phyloP scores from a whole-genome alignment of 2,329 filamentous ascomycete genomes.

The Colletotrichum ledebouriae region DNA sequence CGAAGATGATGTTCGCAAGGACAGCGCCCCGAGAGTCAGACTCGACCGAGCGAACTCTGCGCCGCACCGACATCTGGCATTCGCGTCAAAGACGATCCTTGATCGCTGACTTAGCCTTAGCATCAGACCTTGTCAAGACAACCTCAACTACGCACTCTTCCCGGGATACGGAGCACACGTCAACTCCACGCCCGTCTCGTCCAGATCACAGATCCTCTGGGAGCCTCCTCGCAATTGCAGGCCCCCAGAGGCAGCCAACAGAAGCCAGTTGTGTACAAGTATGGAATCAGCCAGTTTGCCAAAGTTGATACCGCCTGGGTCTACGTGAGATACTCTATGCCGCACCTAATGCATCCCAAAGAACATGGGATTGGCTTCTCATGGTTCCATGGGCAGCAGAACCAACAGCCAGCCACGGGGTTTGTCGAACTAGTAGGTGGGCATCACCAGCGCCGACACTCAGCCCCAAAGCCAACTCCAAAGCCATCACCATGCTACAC shows the following conservation, averaged over 20 bases:
- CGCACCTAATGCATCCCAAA: constrained; percentile 7
- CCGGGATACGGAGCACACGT: constrained; percentile 10
- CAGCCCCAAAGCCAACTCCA: constrained; percentile 13
- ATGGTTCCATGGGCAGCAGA: neutral
- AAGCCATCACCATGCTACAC: constrained; percentile 4
- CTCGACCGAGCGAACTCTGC: constrained; percentile 8
- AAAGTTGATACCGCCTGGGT: neutral
- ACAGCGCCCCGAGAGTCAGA: constrained; percentile 23
- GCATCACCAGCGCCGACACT: neutral
- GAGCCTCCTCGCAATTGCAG: constrained; percentile 11
- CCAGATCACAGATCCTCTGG: constrained; percentile 21
- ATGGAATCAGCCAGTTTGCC: constrained; percentile 3
- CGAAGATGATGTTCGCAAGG: constrained; percentile 35
- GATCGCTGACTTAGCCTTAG: constrained; percentile 20
- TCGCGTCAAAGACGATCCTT: constrained; percentile 20
- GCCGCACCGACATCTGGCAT: constrained; percentile 9
- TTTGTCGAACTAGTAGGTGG: neutral
- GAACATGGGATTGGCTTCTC: neutral
- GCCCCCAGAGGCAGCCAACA: constrained; percentile 27
- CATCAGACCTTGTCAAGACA: neutral
- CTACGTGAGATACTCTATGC: constrained; percentile 1
- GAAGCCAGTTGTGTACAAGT: neutral
- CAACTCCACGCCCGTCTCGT: constrained; percentile 37
- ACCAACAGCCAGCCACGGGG: neutral
- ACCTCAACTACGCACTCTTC: neutral